These are phyloP conservation scores for Dictyostelium brefeldianum DNA, from an alignment of 78 protist species.

Conservation along the genomic window DNA sequence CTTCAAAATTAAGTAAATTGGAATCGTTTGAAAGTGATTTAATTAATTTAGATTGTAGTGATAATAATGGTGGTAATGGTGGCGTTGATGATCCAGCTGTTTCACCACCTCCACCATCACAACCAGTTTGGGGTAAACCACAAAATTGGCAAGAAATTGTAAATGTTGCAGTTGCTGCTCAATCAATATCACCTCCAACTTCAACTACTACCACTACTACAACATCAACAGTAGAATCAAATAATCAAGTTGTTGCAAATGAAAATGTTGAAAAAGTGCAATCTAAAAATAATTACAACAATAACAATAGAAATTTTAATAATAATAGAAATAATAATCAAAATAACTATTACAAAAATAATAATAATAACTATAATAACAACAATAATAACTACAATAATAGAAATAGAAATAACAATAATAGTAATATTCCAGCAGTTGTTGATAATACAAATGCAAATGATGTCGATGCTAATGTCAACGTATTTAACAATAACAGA, in stretches of 20 bases:
- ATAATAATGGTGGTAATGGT: neutral
- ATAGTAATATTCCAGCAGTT: no score
- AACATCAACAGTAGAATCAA: neutral
- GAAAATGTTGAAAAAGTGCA: neutral
- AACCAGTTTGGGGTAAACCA: neutral
- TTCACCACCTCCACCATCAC: neutral
- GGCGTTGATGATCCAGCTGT: neutral
- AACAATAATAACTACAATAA: constrained; percentile 7
- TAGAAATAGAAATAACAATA: neutral
- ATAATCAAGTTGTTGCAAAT: neutral
- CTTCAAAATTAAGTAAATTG: neutral
- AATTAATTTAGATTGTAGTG: no score
- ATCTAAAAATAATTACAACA: neutral
- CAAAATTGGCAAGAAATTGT: constrained; percentile 47
- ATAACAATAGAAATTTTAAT: neutral
- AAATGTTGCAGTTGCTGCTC: constrained; percentile 1
- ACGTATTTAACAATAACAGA: no score
- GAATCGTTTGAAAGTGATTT: neutral
- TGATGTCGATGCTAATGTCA: no score
- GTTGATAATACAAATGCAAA: no score
- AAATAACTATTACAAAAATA: neutral
- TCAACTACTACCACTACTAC: neutral
- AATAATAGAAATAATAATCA: neutral
- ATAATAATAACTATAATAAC: neutral
- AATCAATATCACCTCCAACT: neutral